Evolutionary conservation across 805 yeast species (phyloP), one percentile per base, ranked within the genome.

Genomic region (Deakozyma indianensis): DNA sequence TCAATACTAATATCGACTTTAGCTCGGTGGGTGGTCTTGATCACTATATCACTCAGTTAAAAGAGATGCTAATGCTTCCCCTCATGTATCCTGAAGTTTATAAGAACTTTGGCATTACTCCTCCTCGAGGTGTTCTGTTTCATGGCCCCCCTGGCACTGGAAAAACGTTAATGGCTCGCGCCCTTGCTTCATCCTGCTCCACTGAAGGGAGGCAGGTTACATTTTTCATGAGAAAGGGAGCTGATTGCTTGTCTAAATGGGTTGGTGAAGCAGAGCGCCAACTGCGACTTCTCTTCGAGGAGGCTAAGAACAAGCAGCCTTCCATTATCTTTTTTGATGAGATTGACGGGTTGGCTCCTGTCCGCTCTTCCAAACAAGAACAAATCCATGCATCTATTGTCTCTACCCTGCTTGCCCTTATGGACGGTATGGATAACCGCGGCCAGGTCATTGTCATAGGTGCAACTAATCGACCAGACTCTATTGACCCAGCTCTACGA

Each of bases 101-200:
- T 58, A 83, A 86, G 52, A 78, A 79, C 59, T 92, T 92, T 57
- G 80, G 78, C 47, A 86, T 90, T 28, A 85, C 96, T 0, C 97
- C 98, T 1, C 98, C 98, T 18, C 70, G 98, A 52, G 98, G 98
- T 50, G 98, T 92, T 1, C 64, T 92, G 46, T 92, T 92, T 65
- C 98, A 92, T 63, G 98, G 98, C 42, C 98, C 98, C 3, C 98
- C 98, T 2, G 98, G 98, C 51, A 92, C 98, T 0, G 98, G 98
- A 72, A 92, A 92, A 60, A 92, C 98, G 0, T 71, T 92, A 44
- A 86, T 92, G 95, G 98, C 98, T 0, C 68, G 98, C 48, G 98
- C 98, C 0, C 67, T 92, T 44, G 98, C 98, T 1, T 92, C 97
- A 0, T 83, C 94, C 52, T 87, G 95, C 55, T 83, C 95, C 0